Evolutionary conservation across 768 basidiomycete genomes (phyloP).

Genomic region (Lyophyllum shimeji): DNA sequence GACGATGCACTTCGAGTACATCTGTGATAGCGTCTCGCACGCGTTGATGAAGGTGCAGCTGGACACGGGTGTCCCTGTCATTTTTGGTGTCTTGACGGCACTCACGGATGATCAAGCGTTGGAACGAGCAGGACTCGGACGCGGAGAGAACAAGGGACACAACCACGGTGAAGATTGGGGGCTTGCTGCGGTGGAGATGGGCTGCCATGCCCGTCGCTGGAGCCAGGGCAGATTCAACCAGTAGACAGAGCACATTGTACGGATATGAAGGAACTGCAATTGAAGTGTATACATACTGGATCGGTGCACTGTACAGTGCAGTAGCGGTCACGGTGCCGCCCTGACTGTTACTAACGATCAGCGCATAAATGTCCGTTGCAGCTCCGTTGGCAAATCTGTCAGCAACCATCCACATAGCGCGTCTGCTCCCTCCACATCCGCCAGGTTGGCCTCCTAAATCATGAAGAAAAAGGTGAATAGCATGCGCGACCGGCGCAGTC

Average conservation of each 20-base stretch:
- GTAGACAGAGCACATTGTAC: background rate
- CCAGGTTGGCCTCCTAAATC: constrained; percentile 14
- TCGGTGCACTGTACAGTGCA: constrained; percentile 1
- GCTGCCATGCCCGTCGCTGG: constrained; percentile 64
- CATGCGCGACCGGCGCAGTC: constrained; percentile 8
- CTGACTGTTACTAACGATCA: constrained; percentile 8
- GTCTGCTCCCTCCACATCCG: constrained; percentile 8
- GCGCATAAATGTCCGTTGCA: constrained; percentile 4
- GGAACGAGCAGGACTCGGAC: constrained; percentile 87
- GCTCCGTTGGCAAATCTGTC: constrained; percentile 12
- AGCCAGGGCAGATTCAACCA: constrained; percentile 61
- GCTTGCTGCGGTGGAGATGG: constrained; percentile 95
- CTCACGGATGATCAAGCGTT: constrained; percentile 93
- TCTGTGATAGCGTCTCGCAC: constrained; percentile 90
- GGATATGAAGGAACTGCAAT: background rate
- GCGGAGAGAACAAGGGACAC: constrained; percentile 72
- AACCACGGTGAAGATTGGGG: constrained; percentile 99
- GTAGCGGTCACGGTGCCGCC: background rate
- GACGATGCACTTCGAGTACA: constrained; percentile 99
- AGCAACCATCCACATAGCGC: constrained; percentile 9
- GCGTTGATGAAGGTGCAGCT: constrained; percentile 94
- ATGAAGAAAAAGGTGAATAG: constrained; percentile 65
- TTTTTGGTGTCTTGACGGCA: constrained; percentile 95
- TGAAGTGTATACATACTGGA: background rate
- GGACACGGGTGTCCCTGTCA: constrained; percentile 90